Evolutionary conservation across 2,329 filamentous ascomycete species (phyloP), one percentile per base, ranked within the genome.

Genomic region (Orbilia brochopaga): DNA sequence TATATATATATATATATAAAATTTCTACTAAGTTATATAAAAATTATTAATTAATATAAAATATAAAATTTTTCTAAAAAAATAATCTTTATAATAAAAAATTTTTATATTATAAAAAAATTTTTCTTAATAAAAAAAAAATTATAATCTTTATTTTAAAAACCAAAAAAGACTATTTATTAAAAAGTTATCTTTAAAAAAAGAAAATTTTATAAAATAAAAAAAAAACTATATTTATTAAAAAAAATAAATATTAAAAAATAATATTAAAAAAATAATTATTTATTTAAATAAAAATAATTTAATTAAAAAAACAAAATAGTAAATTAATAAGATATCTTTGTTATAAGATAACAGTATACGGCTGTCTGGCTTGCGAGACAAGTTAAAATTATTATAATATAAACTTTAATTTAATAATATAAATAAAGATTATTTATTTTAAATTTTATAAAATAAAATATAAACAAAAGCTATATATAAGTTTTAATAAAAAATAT

Each of bases 61-160:
- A 60, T 40, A 60, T 27, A 19, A 42, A 17, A 60, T 51, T 32
- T 51, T 60, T 50, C 32, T 23, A 44, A 63, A 63, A 53, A 42
- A 42, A 53, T 40, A 63, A 42, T 35, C 17, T 23, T 11, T 17
- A 15, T 52, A 56, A 56, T 56, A 35, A 56, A 21, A 56, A 37
- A 56, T 15, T 6, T 7, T 56, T 6, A 42, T 6, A 42, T 15
- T 6, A 42, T 42, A 42, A 42, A 42, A 42, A 42, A 42, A 15
- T 56, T 56, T 37, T 56, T 24, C n/a, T 32, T 32, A 32, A 4
- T 4, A n/a, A 4, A 32, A 32, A 32, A 17, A 27, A 17, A 27
- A 21, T 17, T 27, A 27, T 54, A 54, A 54, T 27, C 21, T 27
- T 23, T 17, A 54, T 21, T 54, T 32, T 32, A 32, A 8, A 32